Base-by-base conservation (phyloP, 139 green algal species). In the Haematococcus sp. region DNA sequence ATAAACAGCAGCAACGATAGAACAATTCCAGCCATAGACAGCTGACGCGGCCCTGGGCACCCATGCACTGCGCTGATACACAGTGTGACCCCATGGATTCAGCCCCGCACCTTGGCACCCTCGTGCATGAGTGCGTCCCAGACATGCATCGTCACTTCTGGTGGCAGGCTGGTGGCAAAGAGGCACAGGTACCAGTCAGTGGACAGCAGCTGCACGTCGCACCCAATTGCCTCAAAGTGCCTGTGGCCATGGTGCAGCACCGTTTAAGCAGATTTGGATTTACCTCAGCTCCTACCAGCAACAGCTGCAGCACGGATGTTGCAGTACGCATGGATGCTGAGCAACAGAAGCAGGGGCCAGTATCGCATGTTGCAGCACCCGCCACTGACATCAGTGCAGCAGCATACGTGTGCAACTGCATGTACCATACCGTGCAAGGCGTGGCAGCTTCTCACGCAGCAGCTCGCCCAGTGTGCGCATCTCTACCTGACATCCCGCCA, bases 151-250 rank as follows among this genome's bases (percentile, higher is more conserved):
- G 78, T 75, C 19, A 81, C 89, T 83, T 92, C 87, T 20, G 75
- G 56, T 1, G 91, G 90, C 49, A 95, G 63, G 7, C 77, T 79
- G n/a, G 88, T 95, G 44, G 46, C 78, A 67, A 92, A 95, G 13
- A 95, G 76, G 82, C 90, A 94, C 34, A 95, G 78, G 64, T 71
- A 94, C 91, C 91, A 96, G 81, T 96, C 91, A 13, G 90, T 96
- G 30, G 91, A 87, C 9, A 96, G 69, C 32, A 96, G 81, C 44
- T 86, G 88, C 43, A 90, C 86, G 63, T 95, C 91, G 76, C 87
- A 93, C 35, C 80, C 63, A 4, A 93, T 56, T 2, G 27, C 31
- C 23, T 73, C 49, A 28, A 95, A 63, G 55, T 87, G 87, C 19
- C 58, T 67, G 2, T 56, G 51, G 43, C 91, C 76, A 54, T 61